Base-by-base conservation (phyloP, 2,329 filamentous ascomycete species). In the Cladobotryum protrusum region DNA sequence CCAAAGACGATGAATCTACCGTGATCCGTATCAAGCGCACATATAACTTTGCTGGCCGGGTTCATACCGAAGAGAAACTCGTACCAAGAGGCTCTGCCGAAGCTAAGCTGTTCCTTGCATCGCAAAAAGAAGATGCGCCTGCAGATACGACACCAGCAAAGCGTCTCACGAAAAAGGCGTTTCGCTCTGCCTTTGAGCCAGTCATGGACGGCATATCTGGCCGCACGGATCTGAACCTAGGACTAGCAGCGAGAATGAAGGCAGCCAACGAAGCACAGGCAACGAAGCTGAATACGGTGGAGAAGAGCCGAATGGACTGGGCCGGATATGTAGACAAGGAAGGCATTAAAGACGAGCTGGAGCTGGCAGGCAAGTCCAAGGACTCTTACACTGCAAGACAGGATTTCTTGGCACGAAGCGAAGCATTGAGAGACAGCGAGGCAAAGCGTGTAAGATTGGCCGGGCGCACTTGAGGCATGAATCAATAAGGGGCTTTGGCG, bases 241-340 rank as follows among this genome's bases (percentile, higher is more conserved):
- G 79, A 42, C 65, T 82, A 55, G 67, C 73, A 9, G 68, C 72
- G 35, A 65, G 76, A 35, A 67, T 76, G 47, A 69, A 71, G 58
- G 72, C 76, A 45, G 73, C 71, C 47, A 75, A 73, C 52, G 69
- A 67, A 41, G 72, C 73, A 14, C 73, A 76, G 52, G 76, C 80
- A 44, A 81, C 78, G 72, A 86, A 86, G 62, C 71, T 86, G 56
- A 87, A 83, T 62, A 84, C 82, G 14, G 81, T 86, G 14, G 82
- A 87, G 68, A 86, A 86, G 75, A 85, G 81, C 59, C 75, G 81
- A 47, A 83, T 87, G 78, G 83, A 87, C 65, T 87, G 83, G 83
- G 83, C 83, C 3, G 82, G 82, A 12, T 86, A 79, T 58, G 83
- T 87, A 50, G 83, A 87, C 67, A 79, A 83, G 63, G 83, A 85